Conservation (phyloP, 495 filamentous ascomycete species). For the Jackrogersella multiformis region DNA sequence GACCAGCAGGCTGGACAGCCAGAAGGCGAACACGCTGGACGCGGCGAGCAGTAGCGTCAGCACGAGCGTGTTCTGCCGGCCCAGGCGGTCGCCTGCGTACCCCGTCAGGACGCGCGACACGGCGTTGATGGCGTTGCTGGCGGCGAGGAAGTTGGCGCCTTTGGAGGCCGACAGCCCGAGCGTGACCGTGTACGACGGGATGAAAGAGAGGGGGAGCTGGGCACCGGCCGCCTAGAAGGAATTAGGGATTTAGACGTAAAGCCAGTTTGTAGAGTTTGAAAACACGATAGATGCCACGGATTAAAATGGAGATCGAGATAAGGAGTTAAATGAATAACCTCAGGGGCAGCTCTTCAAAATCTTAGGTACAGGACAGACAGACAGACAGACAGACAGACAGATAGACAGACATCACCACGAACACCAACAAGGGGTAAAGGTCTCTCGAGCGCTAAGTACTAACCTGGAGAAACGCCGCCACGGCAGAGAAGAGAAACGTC, state of each 20-base stretch:
- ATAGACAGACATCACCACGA: too few relatives aligned
- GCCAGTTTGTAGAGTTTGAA: too few relatives aligned
- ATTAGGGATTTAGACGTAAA: neutral
- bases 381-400: too few relatives aligned
- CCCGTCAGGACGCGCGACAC: conserved; percentile 61
- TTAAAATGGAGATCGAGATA: neutral
- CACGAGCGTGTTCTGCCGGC: conserved; percentile 64
- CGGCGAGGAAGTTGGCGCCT: conserved; percentile 61
- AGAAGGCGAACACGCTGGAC: conserved; percentile 59
- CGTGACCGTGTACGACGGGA: conserved; percentile 55
- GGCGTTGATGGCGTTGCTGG: conserved; percentile 65
- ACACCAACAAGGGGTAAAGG: neutral
- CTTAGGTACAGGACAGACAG: too few relatives aligned
- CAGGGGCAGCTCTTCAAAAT: too few relatives aligned
- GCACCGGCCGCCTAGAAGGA: conserved; percentile 49
- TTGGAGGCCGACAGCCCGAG: conserved; percentile 52
- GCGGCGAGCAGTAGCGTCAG: conserved; percentile 59
- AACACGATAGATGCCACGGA: too few relatives aligned
- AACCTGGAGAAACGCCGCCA: conserved; percentile 57
- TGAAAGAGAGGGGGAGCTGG: conserved; percentile 52
- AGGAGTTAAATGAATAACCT: neutral
- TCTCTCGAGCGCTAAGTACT: conserved; percentile 32
- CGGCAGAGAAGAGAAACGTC: conserved; percentile 53
- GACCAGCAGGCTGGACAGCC: conserved; percentile 52
- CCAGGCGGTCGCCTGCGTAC: conserved; percentile 58